These are phyloP conservation scores for Begonia masoniana DNA, from an alignment of 306 rosid species.

Conservation along the genomic window DNA sequence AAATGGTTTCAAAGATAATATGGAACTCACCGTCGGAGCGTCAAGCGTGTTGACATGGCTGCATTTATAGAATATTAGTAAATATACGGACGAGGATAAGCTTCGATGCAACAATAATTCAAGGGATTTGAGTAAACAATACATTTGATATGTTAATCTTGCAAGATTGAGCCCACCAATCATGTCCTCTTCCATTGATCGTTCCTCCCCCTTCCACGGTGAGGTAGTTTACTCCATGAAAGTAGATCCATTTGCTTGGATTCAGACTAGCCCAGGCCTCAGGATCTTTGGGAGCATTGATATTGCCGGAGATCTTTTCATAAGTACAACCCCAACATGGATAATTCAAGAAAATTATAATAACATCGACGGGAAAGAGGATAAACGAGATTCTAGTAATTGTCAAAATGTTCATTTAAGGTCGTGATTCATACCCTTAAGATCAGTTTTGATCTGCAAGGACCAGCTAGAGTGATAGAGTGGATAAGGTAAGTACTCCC, in stretches of 20 bases:
- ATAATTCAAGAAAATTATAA: neutral
- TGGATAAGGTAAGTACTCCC: slow-evolving; percentile 39
- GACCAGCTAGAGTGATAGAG: slow-evolving; percentile 60
- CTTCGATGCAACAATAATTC: slow-evolving; percentile 15
- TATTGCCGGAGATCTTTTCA: slow-evolving; percentile 49
- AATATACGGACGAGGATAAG: slow-evolving; percentile 4
- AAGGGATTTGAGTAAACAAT: slow-evolving; percentile 15
- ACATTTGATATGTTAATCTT: slow-evolving; percentile 56
- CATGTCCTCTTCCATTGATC: slow-evolving; percentile 71
- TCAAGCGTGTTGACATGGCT: slow-evolving; percentile 79
- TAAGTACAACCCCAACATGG: neutral
- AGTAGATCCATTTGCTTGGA: slow-evolving; percentile 60
- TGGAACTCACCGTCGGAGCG: slow-evolving; percentile 75
- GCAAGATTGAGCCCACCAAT: slow-evolving; percentile 94
- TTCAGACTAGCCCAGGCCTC: slow-evolving; percentile 44
- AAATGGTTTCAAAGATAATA: neutral
- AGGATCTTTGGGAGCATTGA: slow-evolving; percentile 73
- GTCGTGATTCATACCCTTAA: slow-evolving; percentile 28
- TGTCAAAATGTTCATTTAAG: neutral
- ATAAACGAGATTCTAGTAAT: too few relatives aligned
- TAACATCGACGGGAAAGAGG: neutral
- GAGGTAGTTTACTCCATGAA: slow-evolving; percentile 57
- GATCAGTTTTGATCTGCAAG: slow-evolving; percentile 64
- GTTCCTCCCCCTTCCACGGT: slow-evolving; percentile 66
- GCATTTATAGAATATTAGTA: slow-evolving; percentile 21